phyloP scores from a whole-genome alignment of 306 rosid species.

The Gleditsia sinensis region DNA sequence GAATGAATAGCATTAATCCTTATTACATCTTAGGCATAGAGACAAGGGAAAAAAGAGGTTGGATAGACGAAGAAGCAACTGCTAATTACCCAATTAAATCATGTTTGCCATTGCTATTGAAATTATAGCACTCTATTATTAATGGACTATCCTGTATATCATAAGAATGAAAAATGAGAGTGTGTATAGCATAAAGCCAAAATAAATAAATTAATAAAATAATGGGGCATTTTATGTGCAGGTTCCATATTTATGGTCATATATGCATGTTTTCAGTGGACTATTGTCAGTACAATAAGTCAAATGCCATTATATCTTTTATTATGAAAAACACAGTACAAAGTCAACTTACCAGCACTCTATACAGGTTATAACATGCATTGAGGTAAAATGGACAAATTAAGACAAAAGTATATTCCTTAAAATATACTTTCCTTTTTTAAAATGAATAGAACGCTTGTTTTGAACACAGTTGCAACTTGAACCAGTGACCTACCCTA shows the following conservation, averaged over 20 bases:
- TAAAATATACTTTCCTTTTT: not conserved
- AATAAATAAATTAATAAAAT: constrained; percentile 22
- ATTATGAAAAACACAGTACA: not conserved
- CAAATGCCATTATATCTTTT: constrained; percentile 11
- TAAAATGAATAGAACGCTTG: not conserved
- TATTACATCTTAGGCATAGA: constrained; percentile 27
- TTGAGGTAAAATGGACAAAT: not conserved
- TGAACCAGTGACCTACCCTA: not conserved
- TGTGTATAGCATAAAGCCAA: constrained; percentile 8
- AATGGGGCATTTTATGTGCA: constrained; percentile 4
- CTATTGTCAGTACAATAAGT: not conserved
- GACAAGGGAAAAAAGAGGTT: constrained; percentile 22
- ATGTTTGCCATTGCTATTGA: constrained; percentile 89
- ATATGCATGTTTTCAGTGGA: constrained; percentile 1
- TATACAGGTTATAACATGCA: not conserved
- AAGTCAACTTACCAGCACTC: not conserved
- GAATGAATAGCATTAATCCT: constrained; percentile 30
- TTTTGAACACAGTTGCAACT: constrained; percentile 6
- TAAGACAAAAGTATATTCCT: not conserved
- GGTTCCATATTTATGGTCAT: constrained; percentile 11
- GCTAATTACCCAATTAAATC: constrained; percentile 89
- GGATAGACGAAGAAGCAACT: constrained; percentile 25
- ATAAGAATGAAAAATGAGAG: constrained; percentile 40
- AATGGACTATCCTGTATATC: constrained; percentile 80
- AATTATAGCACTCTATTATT: constrained; percentile 87